Evolutionary conservation across 495 filamentous ascomycete genomes (phyloP), one percentile per base, ranked within the genome.

Genomic region (Viridothelium virens): DNA sequence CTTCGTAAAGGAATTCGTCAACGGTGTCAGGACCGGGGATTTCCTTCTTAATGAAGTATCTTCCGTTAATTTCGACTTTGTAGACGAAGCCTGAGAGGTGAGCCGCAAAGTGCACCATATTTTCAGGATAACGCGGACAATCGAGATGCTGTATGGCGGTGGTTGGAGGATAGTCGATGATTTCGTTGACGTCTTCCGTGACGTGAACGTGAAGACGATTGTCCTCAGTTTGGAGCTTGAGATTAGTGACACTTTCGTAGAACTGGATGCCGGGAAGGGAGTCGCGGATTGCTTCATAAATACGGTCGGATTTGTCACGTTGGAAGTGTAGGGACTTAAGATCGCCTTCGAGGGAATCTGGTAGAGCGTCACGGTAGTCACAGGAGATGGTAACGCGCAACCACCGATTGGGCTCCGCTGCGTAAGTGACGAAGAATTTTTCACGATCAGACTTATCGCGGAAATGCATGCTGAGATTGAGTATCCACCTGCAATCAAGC

Each of bases 391-490:
- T 97, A 61, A 98, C 87, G 62, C 94, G 83, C 65, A 90, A 85
- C 89, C 94, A 96, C 66, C 84, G 82, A 62, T 85, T 89, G 25
- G 86, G 83, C 41, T 84, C 84, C 73, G 94, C 87, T 61, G 91
- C 90, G 75, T 90, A 97, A 10, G 94, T 97, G 65, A 98, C 88
- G 77, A 98, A 98, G 80, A 98, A 97, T 76, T 98, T 97, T 77
- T 97, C 94, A 47, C 95, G 86, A 64, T 89, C 91, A 11, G 94
- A 96, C 68, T 89, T 88, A 77, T 98, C 94, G 62, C 93, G 88
- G 74, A 97, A 97, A 78, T 96, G 91, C 94, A 98, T 97, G 77
- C 92, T 96, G 65, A 98, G 82, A 71, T 98, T 98, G 68, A 98
- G 81, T 66, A 97, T 97, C 94, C 94, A 98, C 74, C 85, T 87